Conservation (phyloP, 306 rosid species). For the Cicer chorassanicum region DNA sequence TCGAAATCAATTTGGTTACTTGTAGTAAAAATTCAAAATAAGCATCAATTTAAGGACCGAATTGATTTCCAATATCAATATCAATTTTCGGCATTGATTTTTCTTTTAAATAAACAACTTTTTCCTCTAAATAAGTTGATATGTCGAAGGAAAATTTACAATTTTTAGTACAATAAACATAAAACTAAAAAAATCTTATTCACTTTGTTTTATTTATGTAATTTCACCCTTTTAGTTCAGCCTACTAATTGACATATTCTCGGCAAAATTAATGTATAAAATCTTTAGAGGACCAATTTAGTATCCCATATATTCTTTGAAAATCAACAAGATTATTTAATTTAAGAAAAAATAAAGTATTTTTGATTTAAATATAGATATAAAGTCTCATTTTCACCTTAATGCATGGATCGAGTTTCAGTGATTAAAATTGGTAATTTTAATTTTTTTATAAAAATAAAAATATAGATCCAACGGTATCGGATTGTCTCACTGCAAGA, state of each 20-base stretch:
- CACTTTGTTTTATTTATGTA: too few relatives aligned
- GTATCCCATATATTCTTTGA: neutral
- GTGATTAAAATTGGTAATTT: too few relatives aligned
- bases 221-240: too few relatives aligned
- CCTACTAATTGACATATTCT: neutral
- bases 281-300: neutral
- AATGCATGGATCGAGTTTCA: neutral
- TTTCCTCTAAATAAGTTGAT: neutral
- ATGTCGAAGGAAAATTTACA: neutral
- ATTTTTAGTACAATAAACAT: neutral
- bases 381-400: constrained; percentile 32
- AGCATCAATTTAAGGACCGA: neutral
- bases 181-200: neutral
- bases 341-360: neutral
- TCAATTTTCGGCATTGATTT: neutral
- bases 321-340: neutral
- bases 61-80: neutral
- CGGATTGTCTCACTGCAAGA: too few relatives aligned
- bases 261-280: neutral
- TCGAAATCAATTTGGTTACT: neutral
- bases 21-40: neutral
- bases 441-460: too few relatives aligned
- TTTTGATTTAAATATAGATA: neutral
- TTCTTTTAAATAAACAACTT: neutral
- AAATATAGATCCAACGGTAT: too few relatives aligned